Evolutionary conservation across 2,329 filamentous ascomycete species (phyloP).

Genomic region (Fusarium beomiforme): DNA sequence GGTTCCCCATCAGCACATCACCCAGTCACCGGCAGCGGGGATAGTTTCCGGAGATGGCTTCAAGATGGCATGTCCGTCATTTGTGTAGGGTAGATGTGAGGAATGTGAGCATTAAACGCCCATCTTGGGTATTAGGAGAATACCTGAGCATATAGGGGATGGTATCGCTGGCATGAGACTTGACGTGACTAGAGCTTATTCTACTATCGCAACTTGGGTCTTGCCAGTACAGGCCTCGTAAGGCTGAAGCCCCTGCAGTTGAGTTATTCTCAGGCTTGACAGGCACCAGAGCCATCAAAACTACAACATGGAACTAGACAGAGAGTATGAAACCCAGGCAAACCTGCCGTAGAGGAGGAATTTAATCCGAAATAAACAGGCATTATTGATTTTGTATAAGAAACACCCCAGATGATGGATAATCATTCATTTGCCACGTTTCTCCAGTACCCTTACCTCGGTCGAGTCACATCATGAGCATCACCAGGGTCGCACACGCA

Average conservation of each 20-base stretch:
- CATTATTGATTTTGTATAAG: neutral
- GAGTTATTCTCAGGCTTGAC: neutral
- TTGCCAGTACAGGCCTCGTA: neutral
- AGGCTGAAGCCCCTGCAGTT: neutral
- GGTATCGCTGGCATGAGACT: neutral
- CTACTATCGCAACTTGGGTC: neutral
- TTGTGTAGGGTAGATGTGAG: slow-evolving; percentile 22
- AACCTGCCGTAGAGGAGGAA: neutral
- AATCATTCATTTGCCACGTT: neutral
- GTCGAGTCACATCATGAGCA: neutral
- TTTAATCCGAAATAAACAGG: neutral
- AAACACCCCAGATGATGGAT: no score
- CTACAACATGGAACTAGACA: no score
- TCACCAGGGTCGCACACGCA: neutral
- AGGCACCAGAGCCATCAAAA: no score
- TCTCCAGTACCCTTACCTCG: neutral
- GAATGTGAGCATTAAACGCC: neutral
- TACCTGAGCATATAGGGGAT: accelerated
- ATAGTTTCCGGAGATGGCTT: slow-evolving; percentile 29
- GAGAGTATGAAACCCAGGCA: no score
- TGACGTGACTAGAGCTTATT: neutral
- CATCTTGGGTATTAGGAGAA: neutral
- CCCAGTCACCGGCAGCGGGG: slow-evolving; percentile 30
- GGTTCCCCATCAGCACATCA: slow-evolving; percentile 15
- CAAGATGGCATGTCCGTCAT: neutral